Evolutionary conservation across 495 filamentous ascomycete genomes (phyloP).

Genomic region (Penicillium crystallinum): DNA sequence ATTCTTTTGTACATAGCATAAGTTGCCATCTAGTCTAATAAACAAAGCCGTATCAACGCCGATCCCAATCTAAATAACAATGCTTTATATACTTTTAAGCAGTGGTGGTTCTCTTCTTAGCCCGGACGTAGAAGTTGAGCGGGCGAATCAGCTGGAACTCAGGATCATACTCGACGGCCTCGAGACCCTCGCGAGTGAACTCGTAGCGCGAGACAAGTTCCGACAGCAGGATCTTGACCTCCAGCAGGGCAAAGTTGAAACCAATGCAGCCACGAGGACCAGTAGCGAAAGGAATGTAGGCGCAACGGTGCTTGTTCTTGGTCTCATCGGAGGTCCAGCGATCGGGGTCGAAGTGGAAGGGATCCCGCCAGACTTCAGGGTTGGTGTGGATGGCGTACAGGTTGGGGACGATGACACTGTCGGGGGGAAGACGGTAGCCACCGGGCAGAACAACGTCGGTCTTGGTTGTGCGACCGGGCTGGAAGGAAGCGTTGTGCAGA

Average conservation of each 20-base stretch:
- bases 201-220: constrained; percentile 51
- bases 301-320: constrained; percentile 34
- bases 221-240: constrained; percentile 48
- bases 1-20: background rate
- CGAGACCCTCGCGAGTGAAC: constrained; percentile 37
- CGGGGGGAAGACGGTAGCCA: constrained; percentile 45
- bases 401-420: constrained; percentile 40
- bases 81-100: background rate
- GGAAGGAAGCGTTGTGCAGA: constrained; percentile 51
- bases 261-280: constrained; percentile 50
- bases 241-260: constrained; percentile 54
- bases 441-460: constrained; percentile 49
- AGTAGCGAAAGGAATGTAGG: constrained; percentile 50
- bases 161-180: constrained; percentile 51
- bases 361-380: constrained; percentile 46
- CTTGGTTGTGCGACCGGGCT: constrained; percentile 49
- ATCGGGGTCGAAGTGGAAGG: constrained; percentile 49
- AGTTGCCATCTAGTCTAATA: background rate
- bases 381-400: constrained; percentile 51
- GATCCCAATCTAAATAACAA: background rate
- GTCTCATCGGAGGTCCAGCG: constrained; percentile 47
- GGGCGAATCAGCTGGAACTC: constrained; percentile 50
- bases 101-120: constrained; percentile 19
- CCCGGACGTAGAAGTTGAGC: constrained; percentile 48
- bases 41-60: background rate